phyloP scores from a whole-genome alignment of 306 rosid genomes.

The Psophocarpus tetragonolobus region DNA sequence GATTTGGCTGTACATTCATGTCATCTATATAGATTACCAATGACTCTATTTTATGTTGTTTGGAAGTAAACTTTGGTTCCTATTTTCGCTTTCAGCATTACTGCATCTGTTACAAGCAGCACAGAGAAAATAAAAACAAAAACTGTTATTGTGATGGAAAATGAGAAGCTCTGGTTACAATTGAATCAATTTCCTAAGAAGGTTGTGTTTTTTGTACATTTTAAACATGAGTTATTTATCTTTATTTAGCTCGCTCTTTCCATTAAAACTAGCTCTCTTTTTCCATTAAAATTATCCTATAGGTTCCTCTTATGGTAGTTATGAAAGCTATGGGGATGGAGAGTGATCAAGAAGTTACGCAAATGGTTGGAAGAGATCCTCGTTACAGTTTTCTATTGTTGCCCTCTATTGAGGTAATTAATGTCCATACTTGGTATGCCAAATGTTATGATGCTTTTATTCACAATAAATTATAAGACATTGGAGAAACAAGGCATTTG shows the following conservation, averaged over 20 bases:
- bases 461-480: neutral
- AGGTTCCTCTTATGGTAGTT: slow-evolving; percentile 57
- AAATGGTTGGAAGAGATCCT: slow-evolving; percentile 94
- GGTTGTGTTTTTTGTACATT: slow-evolving; percentile 44
- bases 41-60: slow-evolving; percentile 12
- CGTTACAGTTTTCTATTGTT: slow-evolving; percentile 69
- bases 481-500: neutral
- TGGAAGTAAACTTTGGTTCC: slow-evolving; percentile 19
- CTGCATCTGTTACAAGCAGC: slow-evolving; percentile 88
- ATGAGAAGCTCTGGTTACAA: slow-evolving; percentile 67
- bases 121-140: slow-evolving; percentile 71
- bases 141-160: slow-evolving; percentile 78
- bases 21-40: neutral
- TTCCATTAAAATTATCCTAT: slow-evolving; percentile 8
- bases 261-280: neutral
- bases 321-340: slow-evolving; percentile 97
- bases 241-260: slow-evolving; percentile 5
- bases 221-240: slow-evolving; percentile 19
- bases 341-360: slow-evolving; percentile 83
- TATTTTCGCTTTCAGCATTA: slow-evolving; percentile 58
- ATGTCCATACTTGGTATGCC: neutral
- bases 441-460: slow-evolving; percentile 7
- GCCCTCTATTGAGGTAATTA: slow-evolving; percentile 82
- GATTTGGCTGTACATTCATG: neutral
- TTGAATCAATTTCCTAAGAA: slow-evolving; percentile 66